These are phyloP conservation scores for Trichophyton rubrum DNA, from an alignment of 2,329 filamentous ascomycete genomes.

Conservation along the genomic window DNA sequence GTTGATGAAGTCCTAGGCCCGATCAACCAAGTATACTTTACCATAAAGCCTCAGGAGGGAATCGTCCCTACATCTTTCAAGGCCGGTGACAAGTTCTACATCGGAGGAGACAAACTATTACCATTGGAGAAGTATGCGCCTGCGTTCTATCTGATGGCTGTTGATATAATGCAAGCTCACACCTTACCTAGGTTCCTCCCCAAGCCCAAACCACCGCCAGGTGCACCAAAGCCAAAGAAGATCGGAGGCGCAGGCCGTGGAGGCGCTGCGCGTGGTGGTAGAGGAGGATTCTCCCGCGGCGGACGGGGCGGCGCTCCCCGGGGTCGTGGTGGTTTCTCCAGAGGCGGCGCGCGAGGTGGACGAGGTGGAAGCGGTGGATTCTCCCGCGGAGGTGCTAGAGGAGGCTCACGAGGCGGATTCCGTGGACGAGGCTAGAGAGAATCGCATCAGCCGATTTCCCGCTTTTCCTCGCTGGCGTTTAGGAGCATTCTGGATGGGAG, in stretches of 20 bases:
- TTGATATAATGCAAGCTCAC: background rate
- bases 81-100: slow-evolving; percentile 92
- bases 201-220: slow-evolving; percentile 65
- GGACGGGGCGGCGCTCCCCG: slow-evolving; percentile 32
- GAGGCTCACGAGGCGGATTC: slow-evolving; percentile 24
- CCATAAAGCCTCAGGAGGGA: slow-evolving; percentile 90
- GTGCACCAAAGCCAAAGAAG: slow-evolving; percentile 57
- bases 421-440: slow-evolving; percentile 17
- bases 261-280: slow-evolving; percentile 32
- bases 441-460: background rate
- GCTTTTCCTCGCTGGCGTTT: slow-evolving; percentile 14
- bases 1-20: slow-evolving; percentile 96
- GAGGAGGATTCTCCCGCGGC: slow-evolving; percentile 27
- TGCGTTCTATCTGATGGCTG: background rate
- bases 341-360: slow-evolving; percentile 25
- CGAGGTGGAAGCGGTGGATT: slow-evolving; percentile 31
- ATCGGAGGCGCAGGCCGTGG: slow-evolving; percentile 48
- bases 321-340: slow-evolving; percentile 41
- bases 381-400: slow-evolving; percentile 21
- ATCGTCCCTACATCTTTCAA: slow-evolving; percentile 94
- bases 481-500: slow-evolving; percentile 11
- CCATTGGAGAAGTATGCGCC: slow-evolving; percentile 63
- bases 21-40: slow-evolving; percentile 97
- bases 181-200: slow-evolving; percentile 58
- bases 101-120: slow-evolving; percentile 84